Conservation (phyloP, 306 rosid species). For the Fragaria ananassa region DNA sequence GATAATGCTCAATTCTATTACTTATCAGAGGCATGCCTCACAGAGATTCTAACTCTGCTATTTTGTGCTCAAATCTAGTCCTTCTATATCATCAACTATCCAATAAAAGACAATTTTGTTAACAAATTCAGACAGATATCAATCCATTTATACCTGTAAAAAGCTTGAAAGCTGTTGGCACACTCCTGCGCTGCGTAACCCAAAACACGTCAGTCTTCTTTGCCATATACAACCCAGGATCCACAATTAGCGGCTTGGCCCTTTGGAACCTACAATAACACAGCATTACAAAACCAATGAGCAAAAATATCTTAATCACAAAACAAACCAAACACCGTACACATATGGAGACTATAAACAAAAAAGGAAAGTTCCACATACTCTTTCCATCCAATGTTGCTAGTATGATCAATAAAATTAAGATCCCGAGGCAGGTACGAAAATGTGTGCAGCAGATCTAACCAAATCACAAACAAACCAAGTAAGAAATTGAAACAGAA, state of each 20-base stretch:
- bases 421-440: conserved; percentile 88
- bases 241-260: conserved; percentile 84
- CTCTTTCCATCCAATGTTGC: conserved; percentile 99
- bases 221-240: conserved; percentile 89
- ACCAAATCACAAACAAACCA: conserved; percentile 28
- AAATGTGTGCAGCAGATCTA: conserved; percentile 92
- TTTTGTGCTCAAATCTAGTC: background rate
- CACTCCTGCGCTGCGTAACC: conserved; percentile 90
- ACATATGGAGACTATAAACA: background rate
- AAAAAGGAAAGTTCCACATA: conserved; percentile 26
- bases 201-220: conserved; percentile 92
- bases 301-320: conserved; percentile 10
- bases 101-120: background rate
- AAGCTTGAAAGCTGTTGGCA: conserved; percentile 96
- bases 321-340: background rate
- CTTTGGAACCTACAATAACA: conserved; percentile 56
- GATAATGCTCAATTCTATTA: background rate
- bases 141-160: conserved; percentile 62
- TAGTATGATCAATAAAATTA: conserved; percentile 94
- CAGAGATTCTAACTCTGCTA: background rate
- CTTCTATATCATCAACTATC: background rate
- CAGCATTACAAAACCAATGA: conserved; percentile 16
- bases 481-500: conserved; percentile 19
- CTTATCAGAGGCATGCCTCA: background rate
- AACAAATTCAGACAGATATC: background rate